Conservation (phyloP, 2,329 filamentous ascomycete species). For the Aspergillus luchuensis region DNA sequence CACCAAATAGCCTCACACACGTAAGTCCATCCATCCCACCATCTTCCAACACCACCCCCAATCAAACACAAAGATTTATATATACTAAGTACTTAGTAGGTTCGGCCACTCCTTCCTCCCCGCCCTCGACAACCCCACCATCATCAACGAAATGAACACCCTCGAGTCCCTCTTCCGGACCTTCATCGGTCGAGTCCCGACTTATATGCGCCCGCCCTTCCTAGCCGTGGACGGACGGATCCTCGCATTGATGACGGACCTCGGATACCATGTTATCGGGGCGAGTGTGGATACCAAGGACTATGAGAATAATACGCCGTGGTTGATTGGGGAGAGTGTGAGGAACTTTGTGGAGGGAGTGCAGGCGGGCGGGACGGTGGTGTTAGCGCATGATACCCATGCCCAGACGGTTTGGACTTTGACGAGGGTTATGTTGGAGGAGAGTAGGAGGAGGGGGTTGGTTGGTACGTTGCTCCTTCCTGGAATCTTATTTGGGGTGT, state of each 20-base stretch:
- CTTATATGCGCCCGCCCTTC: slow-evolving; percentile 54
- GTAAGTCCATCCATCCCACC: slow-evolving; percentile 25
- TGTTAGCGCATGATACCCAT: slow-evolving; percentile 43
- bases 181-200: slow-evolving; percentile 49
- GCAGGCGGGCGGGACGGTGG: slow-evolving; percentile 35
- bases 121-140: slow-evolving; percentile 32
- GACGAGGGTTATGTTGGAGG: slow-evolving; percentile 36
- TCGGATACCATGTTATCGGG: slow-evolving; percentile 51
- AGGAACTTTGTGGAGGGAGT: slow-evolving; percentile 36
- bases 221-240: slow-evolving; percentile 38
- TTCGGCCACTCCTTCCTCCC: slow-evolving; percentile 46
- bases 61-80: too few species aligned
- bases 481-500: neutral
- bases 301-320: slow-evolving; percentile 39
- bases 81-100: slow-evolving; percentile 27
- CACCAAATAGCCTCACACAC: slow-evolving; percentile 53
- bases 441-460: slow-evolving; percentile 47
- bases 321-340: slow-evolving; percentile 32
- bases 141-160: slow-evolving; percentile 44
- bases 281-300: slow-evolving; percentile 49
- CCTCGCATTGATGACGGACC: slow-evolving; percentile 38
- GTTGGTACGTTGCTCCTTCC: slow-evolving; percentile 24
- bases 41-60: too few species aligned
- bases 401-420: slow-evolving; percentile 38
- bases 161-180: slow-evolving; percentile 44